phyloP scores from a whole-genome alignment of 148 eudicot species.

The Bassia scoparia region DNA sequence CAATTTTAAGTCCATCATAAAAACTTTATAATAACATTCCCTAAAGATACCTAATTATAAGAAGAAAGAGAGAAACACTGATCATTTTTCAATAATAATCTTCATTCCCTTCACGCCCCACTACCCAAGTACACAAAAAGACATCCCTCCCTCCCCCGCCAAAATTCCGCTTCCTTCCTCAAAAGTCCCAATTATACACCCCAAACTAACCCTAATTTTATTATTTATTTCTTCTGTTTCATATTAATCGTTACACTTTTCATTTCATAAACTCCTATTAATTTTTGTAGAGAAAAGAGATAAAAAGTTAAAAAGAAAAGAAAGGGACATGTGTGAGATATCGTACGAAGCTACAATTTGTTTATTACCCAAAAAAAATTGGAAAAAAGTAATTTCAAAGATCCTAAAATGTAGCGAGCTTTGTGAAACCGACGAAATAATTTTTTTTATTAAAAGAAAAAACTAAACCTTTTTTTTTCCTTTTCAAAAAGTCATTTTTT shows the following conservation, averaged over 20 bases:
- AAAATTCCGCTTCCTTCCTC: slow-evolving; percentile 13
- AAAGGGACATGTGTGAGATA: no score
- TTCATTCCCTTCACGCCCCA: slow-evolving; percentile 2
- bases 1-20: no score
- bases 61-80: not conserved
- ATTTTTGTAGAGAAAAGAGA: no score
- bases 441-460: not conserved
- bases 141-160: slow-evolving; percentile 9
- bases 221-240: not conserved
- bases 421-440: no score
- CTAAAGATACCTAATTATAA: not conserved
- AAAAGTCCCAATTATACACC: slow-evolving; percentile 15
- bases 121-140: slow-evolving; percentile 28
- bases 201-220: slow-evolving; percentile 15
- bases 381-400: no score
- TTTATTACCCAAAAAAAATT: no score
- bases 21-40: not conserved
- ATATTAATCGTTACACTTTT: no score
- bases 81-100: slow-evolving; percentile 4
- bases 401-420: no score
- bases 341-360: no score
- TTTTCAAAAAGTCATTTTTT: not conserved
- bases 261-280: not conserved
- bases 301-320: no score
- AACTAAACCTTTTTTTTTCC: not conserved